These are phyloP conservation scores for Podospora anserina DNA, from an alignment of 495 filamentous ascomycete genomes.

Conservation along the genomic window DNA sequence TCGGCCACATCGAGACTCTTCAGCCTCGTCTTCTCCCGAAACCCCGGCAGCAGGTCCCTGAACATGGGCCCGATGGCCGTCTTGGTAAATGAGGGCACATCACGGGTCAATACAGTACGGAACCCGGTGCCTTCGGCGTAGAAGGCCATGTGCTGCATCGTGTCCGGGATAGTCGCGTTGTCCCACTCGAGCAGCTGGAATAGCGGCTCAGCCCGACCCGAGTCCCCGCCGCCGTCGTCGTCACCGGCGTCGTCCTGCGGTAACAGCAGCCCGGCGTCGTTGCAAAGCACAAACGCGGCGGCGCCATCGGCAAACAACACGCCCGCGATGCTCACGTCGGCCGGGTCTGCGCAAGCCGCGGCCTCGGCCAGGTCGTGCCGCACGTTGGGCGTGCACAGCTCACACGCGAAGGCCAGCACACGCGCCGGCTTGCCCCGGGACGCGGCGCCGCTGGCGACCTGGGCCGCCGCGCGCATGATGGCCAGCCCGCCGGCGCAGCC, in stretches of 20 bases:
- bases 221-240: neutral
- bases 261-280: slow-evolving; percentile 20
- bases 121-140: no score
- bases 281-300: slow-evolving; percentile 45
- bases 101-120: slow-evolving; percentile 25
- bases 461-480: no score
- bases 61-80: slow-evolving; percentile 15
- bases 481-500: no score
- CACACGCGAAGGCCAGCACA: slow-evolving; percentile 44
- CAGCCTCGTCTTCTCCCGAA: slow-evolving; percentile 1
- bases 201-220: neutral
- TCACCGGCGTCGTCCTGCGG: slow-evolving; percentile 8
- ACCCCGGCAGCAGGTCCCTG: neutral
- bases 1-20: slow-evolving; percentile 18
- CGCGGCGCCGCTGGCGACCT: no score
- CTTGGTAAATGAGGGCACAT: slow-evolving; percentile 30
- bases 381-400: slow-evolving; percentile 40
- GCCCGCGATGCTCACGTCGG: slow-evolving; percentile 35
- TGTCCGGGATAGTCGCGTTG: no score
- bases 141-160: no score
- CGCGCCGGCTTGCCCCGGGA: no score
- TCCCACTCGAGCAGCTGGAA: no score
- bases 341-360: slow-evolving; percentile 23
- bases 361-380: slow-evolving; percentile 38
- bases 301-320: slow-evolving; percentile 48